A percentile compares a stretch with the other conserved stretches of the same genome.
phyloP scores from a whole-genome alignment of 75 land plant species.

The Sequoiadendron giganteum region DNA sequence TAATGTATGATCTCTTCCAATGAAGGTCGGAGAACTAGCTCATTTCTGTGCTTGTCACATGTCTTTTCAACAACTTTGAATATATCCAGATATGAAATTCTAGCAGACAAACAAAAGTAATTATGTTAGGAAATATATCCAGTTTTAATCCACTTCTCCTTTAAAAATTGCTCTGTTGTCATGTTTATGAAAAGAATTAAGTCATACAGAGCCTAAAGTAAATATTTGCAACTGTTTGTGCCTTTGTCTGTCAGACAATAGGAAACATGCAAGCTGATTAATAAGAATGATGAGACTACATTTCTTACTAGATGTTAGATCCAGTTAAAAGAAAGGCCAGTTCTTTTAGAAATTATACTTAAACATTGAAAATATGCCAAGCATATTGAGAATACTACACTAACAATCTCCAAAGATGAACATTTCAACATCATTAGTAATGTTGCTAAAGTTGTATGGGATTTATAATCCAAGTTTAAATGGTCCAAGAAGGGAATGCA shows the following conservation, averaged over 20 bases:
- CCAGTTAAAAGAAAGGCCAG: not conserved
- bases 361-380: not conserved
- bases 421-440: not conserved
- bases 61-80: conserved; percentile 87
- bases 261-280: not conserved
- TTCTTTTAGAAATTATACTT: not conserved
- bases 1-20: conserved; percentile 89
- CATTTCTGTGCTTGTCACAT: conserved; percentile 72
- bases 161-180: not conserved
- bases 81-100: conserved; percentile 89
- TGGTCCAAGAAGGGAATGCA: conserved; percentile 18
- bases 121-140: not conserved
- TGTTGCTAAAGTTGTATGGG: not conserved
- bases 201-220: not conserved
- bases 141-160: not conserved
- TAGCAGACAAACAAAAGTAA: conserved; percentile 25
- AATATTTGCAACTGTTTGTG: not conserved
- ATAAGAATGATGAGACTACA: not conserved
- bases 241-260: not conserved
- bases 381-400: not conserved
- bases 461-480: not conserved
- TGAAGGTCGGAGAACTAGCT: conserved; percentile 62
- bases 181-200: not conserved
- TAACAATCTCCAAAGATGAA: not conserved
- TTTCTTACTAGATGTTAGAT: not conserved